phyloP scores from a whole-genome alignment of 2,329 filamentous ascomycete genomes.

The Ophiostoma australiae region DNA sequence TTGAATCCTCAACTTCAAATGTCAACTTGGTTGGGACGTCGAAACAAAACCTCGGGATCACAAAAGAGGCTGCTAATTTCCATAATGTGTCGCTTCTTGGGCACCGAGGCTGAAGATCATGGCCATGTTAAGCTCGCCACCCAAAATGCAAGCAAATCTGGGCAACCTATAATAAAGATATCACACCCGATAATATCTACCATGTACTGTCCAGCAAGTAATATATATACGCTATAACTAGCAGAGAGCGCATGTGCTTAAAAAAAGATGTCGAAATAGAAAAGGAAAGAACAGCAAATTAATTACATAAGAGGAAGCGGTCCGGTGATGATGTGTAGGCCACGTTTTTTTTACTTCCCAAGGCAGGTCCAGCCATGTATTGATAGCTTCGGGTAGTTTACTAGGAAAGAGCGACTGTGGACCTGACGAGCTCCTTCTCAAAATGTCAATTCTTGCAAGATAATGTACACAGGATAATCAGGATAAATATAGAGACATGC shows the following conservation, averaged over 20 bases:
- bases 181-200: too few species aligned
- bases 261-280: too few species aligned
- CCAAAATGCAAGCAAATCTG: not conserved
- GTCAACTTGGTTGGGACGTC: too few species aligned
- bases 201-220: too few species aligned
- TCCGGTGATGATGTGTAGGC: not conserved
- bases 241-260: too few species aligned
- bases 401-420: not conserved
- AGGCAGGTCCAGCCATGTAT: not conserved
- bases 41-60: not conserved
- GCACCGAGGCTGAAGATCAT: not conserved
- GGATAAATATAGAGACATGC: not conserved
- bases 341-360: not conserved
- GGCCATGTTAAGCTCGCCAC: not conserved
- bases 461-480: too few species aligned
- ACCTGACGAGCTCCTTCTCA: not conserved
- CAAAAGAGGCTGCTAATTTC: not conserved
- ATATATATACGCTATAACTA: too few species aligned
- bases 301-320: not conserved
- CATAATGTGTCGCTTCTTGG: not conserved
- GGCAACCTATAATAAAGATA: too few species aligned
- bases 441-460: not conserved
- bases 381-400: not conserved
- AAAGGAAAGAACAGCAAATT: not conserved
- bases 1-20: too few species aligned